Base-by-base conservation (phyloP, 306 rosid species). In the Vigna hirtella region DNA sequence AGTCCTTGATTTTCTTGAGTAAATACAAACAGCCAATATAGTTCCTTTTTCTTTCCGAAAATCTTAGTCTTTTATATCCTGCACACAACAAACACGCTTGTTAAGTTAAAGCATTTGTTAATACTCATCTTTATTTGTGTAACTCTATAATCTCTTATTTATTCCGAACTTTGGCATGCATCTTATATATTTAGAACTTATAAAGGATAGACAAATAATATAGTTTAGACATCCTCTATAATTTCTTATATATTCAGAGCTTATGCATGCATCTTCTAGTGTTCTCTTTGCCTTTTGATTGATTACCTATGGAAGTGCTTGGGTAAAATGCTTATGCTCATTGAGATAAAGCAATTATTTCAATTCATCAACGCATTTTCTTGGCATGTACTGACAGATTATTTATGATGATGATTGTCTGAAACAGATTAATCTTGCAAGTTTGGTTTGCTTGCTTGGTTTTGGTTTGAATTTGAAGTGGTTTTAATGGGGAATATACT, bases 401-500 rank as follows among this genome's bases (percentile, higher is more conserved):
- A 57, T 59, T 58, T 67, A 51, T 62, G 51, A 42, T 67, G 62
- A 58, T 49, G 45, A 51, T 83, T 12, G 30, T 73, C 55, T 73
- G 63, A 6, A 76, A 70, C 65, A 52, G 81, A 59, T 78, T 45
- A 20, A 58, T 43, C 62, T 65, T 16, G 64, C 59, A 82, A 75
- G 80, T 76, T 75, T 59, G 63, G 49, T 53, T 70, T 74, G 17
- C 49, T 68, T 74, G 17, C 57, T 38, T 56, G 24, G 48, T 53
- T 24, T 47, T 58, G 36, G 52, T 66, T 73, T 47, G 56, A 74
- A 56, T 57, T 67, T 69, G 12, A 59, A 11, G 77, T 81, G 59
- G 52, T 59, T 66, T 51, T 28, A 76, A 78, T 82, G 85, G 81
- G 85, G 74, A 82, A 76, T 76, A 70, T 76, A 42, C 49, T 76